These are phyloP conservation scores for Coniferiporia weirii DNA, from an alignment of 1,284 basidiomycete genomes.

Conservation along the genomic window DNA sequence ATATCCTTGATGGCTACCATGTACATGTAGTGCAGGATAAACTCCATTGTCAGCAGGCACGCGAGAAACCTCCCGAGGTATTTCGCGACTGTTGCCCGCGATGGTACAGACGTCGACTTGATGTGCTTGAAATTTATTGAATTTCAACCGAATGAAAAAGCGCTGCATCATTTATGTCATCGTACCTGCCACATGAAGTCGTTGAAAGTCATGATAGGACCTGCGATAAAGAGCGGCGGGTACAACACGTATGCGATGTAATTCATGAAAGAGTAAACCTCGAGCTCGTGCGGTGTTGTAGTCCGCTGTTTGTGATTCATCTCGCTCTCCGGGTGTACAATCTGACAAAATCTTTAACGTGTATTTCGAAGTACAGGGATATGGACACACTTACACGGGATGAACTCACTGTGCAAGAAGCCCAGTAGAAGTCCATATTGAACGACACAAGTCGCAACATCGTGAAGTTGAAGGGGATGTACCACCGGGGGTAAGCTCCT, in stretches of 20 bases:
- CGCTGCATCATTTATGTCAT: conserved; percentile 9
- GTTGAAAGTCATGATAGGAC: conserved; percentile 95
- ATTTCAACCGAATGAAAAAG: neutral
- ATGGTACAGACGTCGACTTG: conserved; percentile 39
- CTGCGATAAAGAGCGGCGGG: conserved; percentile 92
- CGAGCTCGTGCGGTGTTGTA: conserved; percentile 37
- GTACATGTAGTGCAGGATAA: conserved; percentile 92
- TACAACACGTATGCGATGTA: conserved; percentile 81
- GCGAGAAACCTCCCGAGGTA: conserved; percentile 74
- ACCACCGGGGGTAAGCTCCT: conserved; percentile 84
- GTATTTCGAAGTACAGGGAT: neutral
- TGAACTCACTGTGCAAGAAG: conserved; percentile 36
- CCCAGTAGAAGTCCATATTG: conserved; percentile 91
- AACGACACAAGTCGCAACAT: conserved; percentile 94
- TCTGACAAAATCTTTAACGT: neutral
- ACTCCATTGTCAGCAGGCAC: conserved; percentile 84
- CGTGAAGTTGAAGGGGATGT: conserved; percentile 94
- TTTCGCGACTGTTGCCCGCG: conserved; percentile 21
- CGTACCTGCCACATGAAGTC: conserved; percentile 89
- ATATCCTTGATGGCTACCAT: conserved; percentile 95
- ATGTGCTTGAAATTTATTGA: conserved; percentile 42
- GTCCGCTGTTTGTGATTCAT: conserved; percentile 57
- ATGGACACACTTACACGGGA: conserved; percentile 37
- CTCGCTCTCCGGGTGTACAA: conserved; percentile 30
- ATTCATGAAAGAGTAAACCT: conserved; percentile 50